Evolutionary conservation across 768 basidiomycete species (phyloP), one percentile per base, ranked within the genome.

Genomic region (Lactarius evosmus): DNA sequence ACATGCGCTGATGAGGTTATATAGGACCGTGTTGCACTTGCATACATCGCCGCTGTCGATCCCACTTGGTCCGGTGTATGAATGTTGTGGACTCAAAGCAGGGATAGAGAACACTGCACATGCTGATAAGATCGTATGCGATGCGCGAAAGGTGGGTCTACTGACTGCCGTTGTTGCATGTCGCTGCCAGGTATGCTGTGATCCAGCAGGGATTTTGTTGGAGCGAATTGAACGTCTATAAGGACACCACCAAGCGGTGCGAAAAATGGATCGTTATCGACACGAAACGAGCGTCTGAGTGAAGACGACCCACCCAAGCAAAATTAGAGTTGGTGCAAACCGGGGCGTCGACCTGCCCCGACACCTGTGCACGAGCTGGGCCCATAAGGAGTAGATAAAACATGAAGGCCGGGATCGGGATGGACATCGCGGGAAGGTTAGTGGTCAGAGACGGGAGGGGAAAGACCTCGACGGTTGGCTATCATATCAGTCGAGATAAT

Each of bases 1-100:
- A 56, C 73, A 74, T 12, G 71, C 72, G 40, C 65, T 67, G 32
- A 71, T 64, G 19, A 74, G 56, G 25, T 65, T 68, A 62, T 74
- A 74, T 3, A 58, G 34, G n/a, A 74, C 71, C 2, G 69, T 69
- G 54, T 69, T 72, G 67, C 73, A 73, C 34, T 46, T 56, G 62
- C 73, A 73, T 29, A n/a, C 0, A 22, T 66, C 49, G 27, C 19
- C 56, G 25, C 56, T 17, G 5, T 65, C 49, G 8, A 22, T 0
- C 12, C 40, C 62, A 12, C 3, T 56, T 9, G 66, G 66, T 3
- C 66, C 68, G 3, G 19, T 46, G 40, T 69, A 69, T 6, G 58
- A 40, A 3, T 60, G 34, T 19, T 50, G 49, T 7, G 65, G 65
- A 19, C 16, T 8, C 30, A 66, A 33, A 14, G 58, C 6, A 9